Evolutionary conservation across 495 filamentous ascomycete species (phyloP), one percentile per base, ranked within the genome.

Genomic region (Apodospora peruviana): DNA sequence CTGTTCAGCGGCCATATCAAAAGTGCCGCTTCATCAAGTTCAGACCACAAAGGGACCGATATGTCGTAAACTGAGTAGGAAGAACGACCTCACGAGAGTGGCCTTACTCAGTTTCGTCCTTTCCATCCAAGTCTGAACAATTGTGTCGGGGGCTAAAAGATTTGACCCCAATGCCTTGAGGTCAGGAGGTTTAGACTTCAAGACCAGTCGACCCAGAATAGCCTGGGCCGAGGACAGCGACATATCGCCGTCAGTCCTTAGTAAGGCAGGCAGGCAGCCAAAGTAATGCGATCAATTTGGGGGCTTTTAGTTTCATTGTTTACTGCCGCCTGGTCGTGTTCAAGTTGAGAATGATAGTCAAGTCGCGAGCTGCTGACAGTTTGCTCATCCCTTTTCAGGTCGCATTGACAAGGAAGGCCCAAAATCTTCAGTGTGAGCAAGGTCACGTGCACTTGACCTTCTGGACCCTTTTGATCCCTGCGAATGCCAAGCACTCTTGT

Each of bases 391-490:
- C n/a, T n/a, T n/a, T n/a, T 32, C 7, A 32, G 14, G 7, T 32
- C 27, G 27, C 7, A 32, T 32, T 32, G 14, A 32, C 27, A 32
- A 32, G 27, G 7, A 39, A 39, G 17, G 11, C 40, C 40, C 16
- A 43, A 24, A 24, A 12, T 5, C 17, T 12, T 24, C 5, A 19
- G 40, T 9, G 1, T 12, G 18, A 43, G 17, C 40, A 23, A 34
- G 17, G 19, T 45, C 43, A 45, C 43, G 43, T 45, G 43, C 43
- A 36, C 27, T 14, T 7, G 27, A 32, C 7, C 27, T 14, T 32
- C 27, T 14, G 7, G 27, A 9, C 1, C n/a, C 18, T 43, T 14
- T 7, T 23, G 40, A 43, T 43, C 40, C 40, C n/a, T 32, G 25
- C 17, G n/a, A 7, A 32, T 35, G 43, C 43, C 43, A 45, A 45